Base-by-base conservation (phyloP, 2,329 filamentous ascomycete genomes). In the Diaporthe velutina region DNA sequence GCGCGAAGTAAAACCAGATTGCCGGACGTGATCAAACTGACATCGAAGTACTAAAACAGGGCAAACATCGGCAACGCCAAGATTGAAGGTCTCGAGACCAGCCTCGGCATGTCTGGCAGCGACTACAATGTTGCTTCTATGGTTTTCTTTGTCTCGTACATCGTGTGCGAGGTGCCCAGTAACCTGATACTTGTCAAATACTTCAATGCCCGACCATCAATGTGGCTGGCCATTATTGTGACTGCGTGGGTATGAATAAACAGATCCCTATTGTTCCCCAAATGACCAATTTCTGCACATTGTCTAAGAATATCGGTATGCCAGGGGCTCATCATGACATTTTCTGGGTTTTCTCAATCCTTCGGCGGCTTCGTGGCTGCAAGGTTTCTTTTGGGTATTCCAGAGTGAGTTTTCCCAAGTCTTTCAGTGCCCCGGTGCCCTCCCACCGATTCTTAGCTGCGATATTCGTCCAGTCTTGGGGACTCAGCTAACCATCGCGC, bases 241-340 rank as follows among this genome's bases (percentile, higher is more conserved):
- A 60, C 57, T 60, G 57, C 35, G 6, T 60, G 57, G 57, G 57
- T 60, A 60, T 60, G 57, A 22, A n/a, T n/a, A 60, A 8, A n/a
- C 7, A 58, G 22, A 40, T 12, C 4, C 0, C 22, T 17, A 6
- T 12, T 60, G 22, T 19, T 60, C 4, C 22, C 35, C 57, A 15
- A 17, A 40, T 60, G 22, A 25, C 10, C 4, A 25, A 15, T 40
- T 3, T 2, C 35, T 28, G 22, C 57, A n/a, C n/a, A n/a, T n/a
- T 40, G 0, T 15, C 6, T 40, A 19, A 60, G 9, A 2, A n/a
- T 4, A 19, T 9, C 4, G 22, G 12, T 60, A 3, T n/a, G n/a
- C 9, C n/a, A 60, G 87, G 85, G 87, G 48, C 77, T 88, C 74
- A 81, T 85, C 17, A 86, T 85, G 54, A 87, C 86, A 42, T 82